phyloP scores from a whole-genome alignment of 805 yeast genomes.

The Lachancea waltii region DNA sequence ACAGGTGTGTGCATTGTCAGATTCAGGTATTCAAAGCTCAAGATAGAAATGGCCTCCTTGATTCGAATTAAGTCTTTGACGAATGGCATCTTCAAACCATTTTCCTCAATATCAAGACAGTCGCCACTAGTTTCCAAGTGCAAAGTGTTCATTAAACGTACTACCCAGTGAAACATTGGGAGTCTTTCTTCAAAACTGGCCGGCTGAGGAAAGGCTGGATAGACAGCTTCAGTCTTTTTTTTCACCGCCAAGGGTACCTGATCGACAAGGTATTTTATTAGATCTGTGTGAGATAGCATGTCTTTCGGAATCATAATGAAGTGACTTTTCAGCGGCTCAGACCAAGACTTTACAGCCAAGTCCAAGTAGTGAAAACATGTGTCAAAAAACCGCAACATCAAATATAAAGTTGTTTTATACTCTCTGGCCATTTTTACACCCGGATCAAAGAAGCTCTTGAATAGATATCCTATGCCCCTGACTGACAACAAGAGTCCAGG shows the following conservation, averaged over 20 bases:
- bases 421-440: slow-evolving; percentile 13
- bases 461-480: slow-evolving; percentile 26
- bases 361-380: slow-evolving; percentile 21
- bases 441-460: slow-evolving; percentile 13
- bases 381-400: slow-evolving; percentile 28
- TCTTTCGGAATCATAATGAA: background rate
- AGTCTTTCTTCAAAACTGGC: background rate
- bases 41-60: slow-evolving; percentile 7
- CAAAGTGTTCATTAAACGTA: slow-evolving; percentile 1
- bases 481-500: slow-evolving; percentile 26
- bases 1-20: slow-evolving; percentile 2
- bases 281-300: background rate
- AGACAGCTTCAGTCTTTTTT: background rate
- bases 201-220: slow-evolving; percentile 1
- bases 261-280: slow-evolving; percentile 1
- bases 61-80: background rate
- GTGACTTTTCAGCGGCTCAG: slow-evolving; percentile 8
- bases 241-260: slow-evolving; percentile 1
- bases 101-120: background rate
- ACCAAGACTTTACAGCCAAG: slow-evolving; percentile 12
- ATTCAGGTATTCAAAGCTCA: slow-evolving; percentile 8
- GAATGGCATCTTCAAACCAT: background rate
- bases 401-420: slow-evolving; percentile 24
- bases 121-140: background rate
- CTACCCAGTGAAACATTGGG: slow-evolving; percentile 8